Evolutionary conservation across 208 protist genomes (phyloP).

Genomic region (Crithidia expoeki): DNA sequence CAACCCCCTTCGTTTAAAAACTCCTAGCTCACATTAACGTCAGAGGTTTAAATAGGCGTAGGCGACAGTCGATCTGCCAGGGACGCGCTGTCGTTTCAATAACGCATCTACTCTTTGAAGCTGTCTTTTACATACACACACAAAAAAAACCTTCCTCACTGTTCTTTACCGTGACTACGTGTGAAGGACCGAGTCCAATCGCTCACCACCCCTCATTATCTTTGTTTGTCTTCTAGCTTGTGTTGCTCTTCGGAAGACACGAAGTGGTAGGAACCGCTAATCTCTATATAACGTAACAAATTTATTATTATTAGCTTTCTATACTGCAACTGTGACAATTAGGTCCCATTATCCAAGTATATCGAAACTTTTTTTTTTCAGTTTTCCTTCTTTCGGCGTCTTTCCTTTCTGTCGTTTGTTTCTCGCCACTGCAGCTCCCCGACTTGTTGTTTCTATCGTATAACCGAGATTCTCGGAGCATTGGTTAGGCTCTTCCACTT

Average conservation of each 20-base stretch:
- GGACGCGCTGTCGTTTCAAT: neutral
- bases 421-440: neutral
- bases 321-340: neutral
- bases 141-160: slow-evolving; percentile 9
- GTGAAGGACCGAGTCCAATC: neutral
- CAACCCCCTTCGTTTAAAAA: too few species aligned
- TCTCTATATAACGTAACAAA: too few species aligned
- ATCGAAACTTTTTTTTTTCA: neutral
- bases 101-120: neutral
- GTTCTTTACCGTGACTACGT: slow-evolving; percentile 2
- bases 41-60: neutral
- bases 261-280: neutral
- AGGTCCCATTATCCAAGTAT: neutral
- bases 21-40: neutral
- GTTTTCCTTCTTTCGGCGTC: neutral
- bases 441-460: slow-evolving; percentile 4
- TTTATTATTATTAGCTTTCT: neutral
- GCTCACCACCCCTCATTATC: neutral
- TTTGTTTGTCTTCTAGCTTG: neutral
- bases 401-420: neutral
- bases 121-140: neutral
- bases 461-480: slow-evolving; percentile 9
- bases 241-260: neutral
- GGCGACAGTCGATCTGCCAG: neutral
- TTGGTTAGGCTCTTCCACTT: neutral